Percentiles rank a stretch among this genome's conserved stretches.
Conservation (phyloP, 148 eudicot species). For the Arctostaphylos glauca region DNA sequence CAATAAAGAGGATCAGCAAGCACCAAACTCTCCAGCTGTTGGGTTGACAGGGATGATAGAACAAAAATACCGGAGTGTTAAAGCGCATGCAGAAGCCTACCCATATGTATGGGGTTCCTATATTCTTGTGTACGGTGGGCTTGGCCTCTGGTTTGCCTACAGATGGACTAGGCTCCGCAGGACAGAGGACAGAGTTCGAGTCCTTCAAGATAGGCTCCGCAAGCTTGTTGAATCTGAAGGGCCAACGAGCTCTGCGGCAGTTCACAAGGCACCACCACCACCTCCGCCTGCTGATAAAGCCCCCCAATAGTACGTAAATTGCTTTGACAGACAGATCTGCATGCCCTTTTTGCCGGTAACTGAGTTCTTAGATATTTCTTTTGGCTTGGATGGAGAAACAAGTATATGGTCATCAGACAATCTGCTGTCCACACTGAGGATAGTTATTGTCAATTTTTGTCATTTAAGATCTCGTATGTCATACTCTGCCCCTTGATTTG, state of each 20-base stretch:
- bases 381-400: neutral
- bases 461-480: too few relatives aligned
- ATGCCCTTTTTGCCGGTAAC: neutral
- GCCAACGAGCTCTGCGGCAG: slow-evolving; percentile 29
- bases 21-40: slow-evolving; percentile 20
- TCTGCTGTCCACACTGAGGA: neutral
- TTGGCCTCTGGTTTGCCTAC: slow-evolving; percentile 76
- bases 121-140: slow-evolving; percentile 69
- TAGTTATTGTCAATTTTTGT: neutral
- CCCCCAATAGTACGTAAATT: slow-evolving; percentile 21
- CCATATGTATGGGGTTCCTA: slow-evolving; percentile 92
- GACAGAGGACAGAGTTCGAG: slow-evolving; percentile 77
- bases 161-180: slow-evolving; percentile 72
- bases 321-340: neutral
- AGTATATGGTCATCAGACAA: neutral
- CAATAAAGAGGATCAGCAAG: slow-evolving; percentile 34
- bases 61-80: slow-evolving; percentile 51
- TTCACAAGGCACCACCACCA: slow-evolving; percentile 31
- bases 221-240: slow-evolving; percentile 57
- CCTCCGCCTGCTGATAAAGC: slow-evolving; percentile 29
- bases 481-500: neutral
- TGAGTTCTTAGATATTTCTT: neutral
- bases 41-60: slow-evolving; percentile 37
- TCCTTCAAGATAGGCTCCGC: slow-evolving; percentile 64
- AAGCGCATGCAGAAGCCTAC: slow-evolving; percentile 66